Evolutionary conservation across 2,329 filamentous ascomycete genomes (phyloP).

Genomic region (Lojkania enalia): DNA sequence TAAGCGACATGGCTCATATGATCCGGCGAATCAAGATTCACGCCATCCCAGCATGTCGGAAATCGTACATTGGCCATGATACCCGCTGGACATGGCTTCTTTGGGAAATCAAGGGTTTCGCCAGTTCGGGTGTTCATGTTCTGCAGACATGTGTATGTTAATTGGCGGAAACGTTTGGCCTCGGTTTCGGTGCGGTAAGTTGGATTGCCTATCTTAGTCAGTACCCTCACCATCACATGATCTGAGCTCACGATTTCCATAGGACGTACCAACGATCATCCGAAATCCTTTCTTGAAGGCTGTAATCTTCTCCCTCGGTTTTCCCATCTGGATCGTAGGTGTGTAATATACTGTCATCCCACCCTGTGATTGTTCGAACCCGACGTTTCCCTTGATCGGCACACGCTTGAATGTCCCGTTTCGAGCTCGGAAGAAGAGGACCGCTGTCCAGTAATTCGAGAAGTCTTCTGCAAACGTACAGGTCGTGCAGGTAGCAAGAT

Average conservation of each 20-base stretch:
- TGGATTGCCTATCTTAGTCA: constrained; percentile 34
- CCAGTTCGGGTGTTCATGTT: constrained; percentile 42
- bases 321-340: constrained; percentile 24
- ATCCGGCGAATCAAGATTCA: constrained; percentile 54
- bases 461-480: constrained; percentile 50
- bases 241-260: background rate
- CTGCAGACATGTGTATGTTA: constrained; percentile 51
- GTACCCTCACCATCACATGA: background rate
- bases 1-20: constrained; percentile 55
- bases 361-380: constrained; percentile 37
- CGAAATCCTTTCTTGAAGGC: constrained; percentile 52
- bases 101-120: constrained; percentile 48
- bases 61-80: constrained; percentile 50
- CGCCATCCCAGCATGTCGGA: constrained; percentile 50
- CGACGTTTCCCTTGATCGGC: constrained; percentile 40
- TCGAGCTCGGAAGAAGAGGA: constrained; percentile 31
- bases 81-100: constrained; percentile 43
- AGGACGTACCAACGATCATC: constrained; percentile 44
- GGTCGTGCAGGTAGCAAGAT: constrained; percentile 24
- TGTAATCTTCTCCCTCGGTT: constrained; percentile 40
- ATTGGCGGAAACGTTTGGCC: constrained; percentile 46
- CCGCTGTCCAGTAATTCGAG: constrained; percentile 43
- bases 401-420: constrained; percentile 40
- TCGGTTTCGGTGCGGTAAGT: constrained; percentile 39
- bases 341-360: constrained; percentile 46